Percentiles rank a stretch among this genome's conserved stretches.
Conservation (phyloP, 169 alveolate genomes). For the Cryptosporidium sp. region DNA sequence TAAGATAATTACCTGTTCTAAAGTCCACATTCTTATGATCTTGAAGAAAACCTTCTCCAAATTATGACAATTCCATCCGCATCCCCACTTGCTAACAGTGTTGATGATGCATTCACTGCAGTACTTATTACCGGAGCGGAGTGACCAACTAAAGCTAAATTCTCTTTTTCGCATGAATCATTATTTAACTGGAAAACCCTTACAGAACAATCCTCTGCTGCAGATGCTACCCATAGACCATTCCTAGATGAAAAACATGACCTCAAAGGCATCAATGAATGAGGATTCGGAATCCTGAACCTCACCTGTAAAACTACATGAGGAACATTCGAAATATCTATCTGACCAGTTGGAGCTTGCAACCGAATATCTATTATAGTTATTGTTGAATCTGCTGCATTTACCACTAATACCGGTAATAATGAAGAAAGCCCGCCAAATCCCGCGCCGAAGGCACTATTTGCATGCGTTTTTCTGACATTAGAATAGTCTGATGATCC, state of each 20-base stretch:
- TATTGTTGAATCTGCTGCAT: constrained; percentile 70
- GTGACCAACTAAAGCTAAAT: constrained; percentile 23
- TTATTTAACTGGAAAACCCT: constrained; percentile 33
- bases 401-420: constrained; percentile 87
- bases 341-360: constrained; percentile 75
- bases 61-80: constrained; percentile 87
- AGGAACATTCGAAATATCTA: constrained; percentile 65
- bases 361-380: constrained; percentile 45
- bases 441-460: constrained; percentile 79
- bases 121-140: constrained; percentile 87
- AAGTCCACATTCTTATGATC: constrained; percentile 37
- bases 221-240: constrained; percentile 55
- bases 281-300: constrained; percentile 29
- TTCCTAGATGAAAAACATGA: constrained; percentile 22
- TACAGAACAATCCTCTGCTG: constrained; percentile 73
- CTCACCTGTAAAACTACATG: constrained; percentile 70
- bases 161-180: constrained; percentile 59
- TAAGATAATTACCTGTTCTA: background rate
- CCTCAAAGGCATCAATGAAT: constrained; percentile 50
- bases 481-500: constrained; percentile 71
- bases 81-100: constrained; percentile 86
- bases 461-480: constrained; percentile 74
- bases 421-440: constrained; percentile 81
- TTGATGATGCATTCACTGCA: constrained; percentile 85
- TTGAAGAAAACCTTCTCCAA: constrained; percentile 83